A percentile compares a stretch with the other conserved stretches of the same genome.
Evolutionary conservation across 1,139 yeast species (phyloP).

Genomic region (Maudiozyma humilis): DNA sequence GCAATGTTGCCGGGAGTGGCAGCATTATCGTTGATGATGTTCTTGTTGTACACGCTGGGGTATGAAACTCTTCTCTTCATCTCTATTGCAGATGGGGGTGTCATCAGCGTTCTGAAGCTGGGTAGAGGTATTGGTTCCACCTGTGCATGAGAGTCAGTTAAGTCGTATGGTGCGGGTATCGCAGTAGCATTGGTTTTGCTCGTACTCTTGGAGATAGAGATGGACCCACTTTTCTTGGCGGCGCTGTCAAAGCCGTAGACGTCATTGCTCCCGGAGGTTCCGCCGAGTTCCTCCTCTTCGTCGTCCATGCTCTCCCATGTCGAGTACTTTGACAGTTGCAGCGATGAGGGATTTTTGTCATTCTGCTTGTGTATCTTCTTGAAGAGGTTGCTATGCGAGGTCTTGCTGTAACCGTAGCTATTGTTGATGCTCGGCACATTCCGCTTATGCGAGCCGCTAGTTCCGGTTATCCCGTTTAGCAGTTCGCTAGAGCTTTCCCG

Average conservation of each 20-base stretch:
- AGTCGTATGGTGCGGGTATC: constrained; percentile 7
- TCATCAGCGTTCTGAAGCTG: constrained; percentile 11
- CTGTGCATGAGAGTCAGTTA: constrained; percentile 22
- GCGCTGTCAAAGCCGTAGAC: constrained; percentile 2
- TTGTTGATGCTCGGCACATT: background rate
- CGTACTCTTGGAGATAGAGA: background rate
- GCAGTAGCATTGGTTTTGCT: too few species aligned
- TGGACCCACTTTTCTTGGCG: background rate
- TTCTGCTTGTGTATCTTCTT: constrained; percentile 4
- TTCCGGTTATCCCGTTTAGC: background rate
- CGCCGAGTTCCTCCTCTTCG: constrained; percentile 6
- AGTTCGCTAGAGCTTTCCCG: constrained; percentile 9
- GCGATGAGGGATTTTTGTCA: constrained; percentile 11
- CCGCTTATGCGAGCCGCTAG: background rate
- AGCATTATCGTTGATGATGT: background rate
- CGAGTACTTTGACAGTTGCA: constrained; percentile 19
- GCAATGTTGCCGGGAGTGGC: background rate
- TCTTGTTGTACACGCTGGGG: background rate
- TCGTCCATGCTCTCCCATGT: constrained; percentile 9
- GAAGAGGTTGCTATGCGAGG: constrained; percentile 4
- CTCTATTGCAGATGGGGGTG: constrained; percentile 16
- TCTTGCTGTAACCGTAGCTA: too few species aligned
- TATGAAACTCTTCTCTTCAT: constrained; percentile 14
- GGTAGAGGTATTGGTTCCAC: constrained; percentile 31
- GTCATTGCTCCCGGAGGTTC: constrained; percentile 8